A percentile compares a stretch with the other conserved stretches of the same genome.
Conservation (phyloP, 148 eudicot genomes). For the Rheum nobile region DNA sequence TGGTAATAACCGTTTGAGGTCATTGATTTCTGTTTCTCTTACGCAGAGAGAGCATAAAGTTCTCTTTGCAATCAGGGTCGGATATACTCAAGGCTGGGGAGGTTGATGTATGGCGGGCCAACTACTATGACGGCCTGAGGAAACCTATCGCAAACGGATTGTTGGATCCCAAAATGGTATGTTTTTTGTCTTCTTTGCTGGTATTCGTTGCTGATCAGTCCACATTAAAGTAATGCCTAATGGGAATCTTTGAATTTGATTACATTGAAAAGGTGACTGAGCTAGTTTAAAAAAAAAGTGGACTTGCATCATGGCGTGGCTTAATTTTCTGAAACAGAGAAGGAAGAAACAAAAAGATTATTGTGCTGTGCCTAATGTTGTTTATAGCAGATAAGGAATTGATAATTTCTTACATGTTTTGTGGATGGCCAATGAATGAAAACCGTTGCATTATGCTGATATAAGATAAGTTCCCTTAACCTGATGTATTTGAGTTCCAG, state of each 20-base stretch:
- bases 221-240: background rate
- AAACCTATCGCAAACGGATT: slow-evolving; percentile 55
- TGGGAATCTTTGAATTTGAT: background rate
- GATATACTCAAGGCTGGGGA: slow-evolving; percentile 51
- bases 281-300: background rate
- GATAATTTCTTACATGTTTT: background rate
- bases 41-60: slow-evolving; percentile 58
- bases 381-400: background rate
- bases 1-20: slow-evolving; percentile 1
- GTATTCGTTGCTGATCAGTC: background rate
- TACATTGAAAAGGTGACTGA: background rate
- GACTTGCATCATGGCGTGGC: background rate
- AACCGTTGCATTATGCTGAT: background rate
- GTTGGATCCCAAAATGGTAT: slow-evolving; percentile 80
- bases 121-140: slow-evolving; percentile 33
- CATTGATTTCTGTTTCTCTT: background rate
- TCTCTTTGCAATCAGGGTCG: slow-evolving; percentile 44
- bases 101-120: slow-evolving; percentile 41
- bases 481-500: background rate
- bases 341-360: background rate
- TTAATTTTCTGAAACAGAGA: background rate
- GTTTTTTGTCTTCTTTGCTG: background rate
- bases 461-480: background rate
- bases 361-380: background rate
- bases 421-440: background rate